Percentiles rank a stretch among this genome's conserved stretches.
Conservation (phyloP, 1,284 basidiomycete species). For the Moesziomyces parantarcticus region DNA sequence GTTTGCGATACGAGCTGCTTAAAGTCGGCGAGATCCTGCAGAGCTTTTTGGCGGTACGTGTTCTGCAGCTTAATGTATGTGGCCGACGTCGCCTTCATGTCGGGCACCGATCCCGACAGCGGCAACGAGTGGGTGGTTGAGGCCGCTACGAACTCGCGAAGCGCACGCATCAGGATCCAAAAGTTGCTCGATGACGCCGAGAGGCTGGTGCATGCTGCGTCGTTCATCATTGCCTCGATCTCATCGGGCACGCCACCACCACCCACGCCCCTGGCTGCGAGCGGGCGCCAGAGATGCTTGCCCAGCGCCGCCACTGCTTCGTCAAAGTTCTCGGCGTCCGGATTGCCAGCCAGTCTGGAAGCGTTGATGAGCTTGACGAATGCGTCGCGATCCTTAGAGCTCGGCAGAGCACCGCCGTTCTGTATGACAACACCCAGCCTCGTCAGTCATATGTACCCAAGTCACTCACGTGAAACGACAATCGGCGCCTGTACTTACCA, state of each 20-base stretch:
- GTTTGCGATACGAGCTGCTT: conserved; percentile 51
- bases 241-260: conserved; percentile 50
- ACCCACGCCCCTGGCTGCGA: conserved; percentile 43
- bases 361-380: conserved; percentile 77
- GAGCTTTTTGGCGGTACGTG: conserved; percentile 78
- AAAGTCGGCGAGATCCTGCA: conserved; percentile 76
- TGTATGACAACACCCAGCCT: no score
- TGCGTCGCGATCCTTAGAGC: conserved; percentile 76
- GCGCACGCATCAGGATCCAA: conserved; percentile 84
- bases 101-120: conserved; percentile 80
- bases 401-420: conserved; percentile 70
- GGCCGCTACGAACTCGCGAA: conserved; percentile 73
- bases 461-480: no score
- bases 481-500: not conserved
- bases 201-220: conserved; percentile 71
- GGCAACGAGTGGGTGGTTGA: conserved; percentile 70
- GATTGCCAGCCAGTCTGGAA: conserved; percentile 74
- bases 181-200: conserved; percentile 75
- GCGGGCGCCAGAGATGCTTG: conserved; percentile 62
- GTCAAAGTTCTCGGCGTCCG: conserved; percentile 95
- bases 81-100: conserved; percentile 92
- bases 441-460: no score
- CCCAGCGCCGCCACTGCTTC: conserved; percentile 61
- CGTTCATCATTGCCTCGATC: conserved; percentile 71
- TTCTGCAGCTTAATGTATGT: conserved; percentile 83